Conservation (phyloP, 495 filamentous ascomycete genomes). For the Podospora didyma region DNA sequence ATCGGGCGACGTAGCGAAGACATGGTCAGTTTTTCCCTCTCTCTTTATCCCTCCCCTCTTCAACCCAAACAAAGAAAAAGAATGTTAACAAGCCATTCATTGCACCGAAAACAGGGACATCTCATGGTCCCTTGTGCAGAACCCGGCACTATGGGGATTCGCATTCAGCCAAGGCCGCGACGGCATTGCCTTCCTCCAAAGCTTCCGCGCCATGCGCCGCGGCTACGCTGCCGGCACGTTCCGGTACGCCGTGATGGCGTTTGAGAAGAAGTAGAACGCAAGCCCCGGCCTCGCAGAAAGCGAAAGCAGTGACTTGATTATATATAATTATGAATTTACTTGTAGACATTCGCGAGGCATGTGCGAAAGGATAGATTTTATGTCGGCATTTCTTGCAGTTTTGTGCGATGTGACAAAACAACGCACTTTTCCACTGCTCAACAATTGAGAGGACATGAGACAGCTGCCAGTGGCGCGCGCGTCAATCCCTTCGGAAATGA, state of each 20-base stretch:
- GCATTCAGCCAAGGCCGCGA: slow-evolving; percentile 54
- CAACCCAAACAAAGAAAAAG: neutral
- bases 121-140: slow-evolving; percentile 55
- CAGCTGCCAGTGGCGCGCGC: too few species aligned
- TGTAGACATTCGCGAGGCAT: too few species aligned
- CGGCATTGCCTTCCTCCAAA: slow-evolving; percentile 54
- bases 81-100: neutral
- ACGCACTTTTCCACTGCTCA: too few species aligned
- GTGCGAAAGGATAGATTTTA: too few species aligned
- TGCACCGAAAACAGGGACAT: slow-evolving; percentile 45
- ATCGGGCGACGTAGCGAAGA: slow-evolving; percentile 51
- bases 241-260: slow-evolving; percentile 54
- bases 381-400: too few species aligned
- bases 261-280: slow-evolving; percentile 37
- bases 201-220: slow-evolving; percentile 55
- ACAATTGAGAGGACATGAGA: too few species aligned
- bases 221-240: slow-evolving; percentile 56
- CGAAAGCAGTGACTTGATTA: too few species aligned
- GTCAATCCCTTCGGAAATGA: too few species aligned
- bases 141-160: slow-evolving; percentile 54
- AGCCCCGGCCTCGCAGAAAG: too few species aligned
- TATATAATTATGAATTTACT: too few species aligned
- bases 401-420: too few species aligned
- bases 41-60: neutral
- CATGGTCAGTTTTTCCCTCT: slow-evolving; percentile 43